A percentile compares a stretch with the other conserved stretches of the same genome.
Evolutionary conservation across 2,329 filamentous ascomycete species (phyloP).

Genomic region (Rasamsonia emersonii): DNA sequence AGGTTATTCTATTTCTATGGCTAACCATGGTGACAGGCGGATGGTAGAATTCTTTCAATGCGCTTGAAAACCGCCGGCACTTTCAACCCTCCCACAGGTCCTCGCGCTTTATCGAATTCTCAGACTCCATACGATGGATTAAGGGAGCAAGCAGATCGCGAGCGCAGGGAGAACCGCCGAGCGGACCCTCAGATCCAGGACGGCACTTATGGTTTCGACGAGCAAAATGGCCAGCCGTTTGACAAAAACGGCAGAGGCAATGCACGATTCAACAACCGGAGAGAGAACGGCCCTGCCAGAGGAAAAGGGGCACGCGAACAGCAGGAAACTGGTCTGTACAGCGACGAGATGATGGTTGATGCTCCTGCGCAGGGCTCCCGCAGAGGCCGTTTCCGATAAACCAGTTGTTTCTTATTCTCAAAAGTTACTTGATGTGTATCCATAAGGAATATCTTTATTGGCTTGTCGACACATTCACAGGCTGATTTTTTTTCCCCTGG

Average conservation of each 20-base stretch:
- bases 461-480: no score
- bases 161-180: slow-evolving; percentile 26
- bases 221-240: slow-evolving; percentile 11
- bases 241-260: slow-evolving; percentile 6
- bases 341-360: slow-evolving; percentile 34
- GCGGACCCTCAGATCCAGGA: slow-evolving; percentile 28
- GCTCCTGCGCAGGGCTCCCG: slow-evolving; percentile 18
- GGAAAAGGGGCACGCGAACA: slow-evolving; percentile 8
- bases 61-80: slow-evolving; percentile 37
- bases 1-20: background rate
- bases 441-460: background rate
- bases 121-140: slow-evolving; percentile 23
- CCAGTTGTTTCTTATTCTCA: background rate
- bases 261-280: slow-evolving; percentile 8
- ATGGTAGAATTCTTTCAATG: slow-evolving; percentile 51
- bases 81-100: slow-evolving; percentile 10
- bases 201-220: slow-evolving; percentile 31
- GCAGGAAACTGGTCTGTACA: slow-evolving; percentile 24
- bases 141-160: slow-evolving; percentile 33
- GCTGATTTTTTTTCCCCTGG: no score
- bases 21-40: slow-evolving; percentile 39
- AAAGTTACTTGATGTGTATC: background rate
- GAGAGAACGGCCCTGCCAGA: slow-evolving; percentile 8
- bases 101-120: slow-evolving; percentile 8
- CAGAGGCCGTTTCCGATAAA: no score